Evolutionary conservation across 2,329 filamentous ascomycete genomes (phyloP).

Genomic region (Aspergillus sp.): DNA sequence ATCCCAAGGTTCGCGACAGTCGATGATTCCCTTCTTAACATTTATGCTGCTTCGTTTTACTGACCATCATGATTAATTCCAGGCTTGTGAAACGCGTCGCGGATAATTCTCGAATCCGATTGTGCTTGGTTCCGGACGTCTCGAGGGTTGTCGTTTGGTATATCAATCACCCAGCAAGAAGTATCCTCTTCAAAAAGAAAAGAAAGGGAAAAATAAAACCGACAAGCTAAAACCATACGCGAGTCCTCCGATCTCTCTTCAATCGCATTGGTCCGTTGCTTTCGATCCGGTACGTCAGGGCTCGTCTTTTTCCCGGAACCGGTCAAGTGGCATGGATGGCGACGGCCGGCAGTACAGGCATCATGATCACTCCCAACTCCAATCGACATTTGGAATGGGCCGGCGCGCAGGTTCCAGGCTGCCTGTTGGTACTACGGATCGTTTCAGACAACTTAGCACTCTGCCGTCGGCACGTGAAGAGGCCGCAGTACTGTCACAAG

Average conservation of each 20-base stretch:
- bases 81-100: neutral
- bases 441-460: constrained; percentile 25
- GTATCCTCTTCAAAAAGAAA: neutral
- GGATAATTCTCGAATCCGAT: neutral
- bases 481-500: constrained; percentile 27
- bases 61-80: neutral
- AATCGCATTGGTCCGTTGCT: constrained; percentile 50
- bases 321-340: constrained; percentile 66
- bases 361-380: constrained; percentile 62
- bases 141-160: constrained; percentile 6
- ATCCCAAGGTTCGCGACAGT: neutral
- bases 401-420: constrained; percentile 47
- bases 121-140: neutral
- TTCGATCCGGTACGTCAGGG: constrained; percentile 52
- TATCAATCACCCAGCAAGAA: constrained; percentile 3
- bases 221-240: constrained; percentile 60
- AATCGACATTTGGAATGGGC: constrained; percentile 35
- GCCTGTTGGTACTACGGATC: constrained; percentile 40
- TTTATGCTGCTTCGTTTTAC: neutral
- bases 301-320: constrained; percentile 39
- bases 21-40: too few species aligned
- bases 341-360: constrained; percentile 65
- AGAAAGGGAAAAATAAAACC: constrained; percentile 8
- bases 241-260: constrained; percentile 56
- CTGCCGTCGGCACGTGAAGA: constrained; percentile 28